Evolutionary conservation across 2,329 filamentous ascomycete genomes (phyloP).

Genomic region (Trichoderma sp.): DNA sequence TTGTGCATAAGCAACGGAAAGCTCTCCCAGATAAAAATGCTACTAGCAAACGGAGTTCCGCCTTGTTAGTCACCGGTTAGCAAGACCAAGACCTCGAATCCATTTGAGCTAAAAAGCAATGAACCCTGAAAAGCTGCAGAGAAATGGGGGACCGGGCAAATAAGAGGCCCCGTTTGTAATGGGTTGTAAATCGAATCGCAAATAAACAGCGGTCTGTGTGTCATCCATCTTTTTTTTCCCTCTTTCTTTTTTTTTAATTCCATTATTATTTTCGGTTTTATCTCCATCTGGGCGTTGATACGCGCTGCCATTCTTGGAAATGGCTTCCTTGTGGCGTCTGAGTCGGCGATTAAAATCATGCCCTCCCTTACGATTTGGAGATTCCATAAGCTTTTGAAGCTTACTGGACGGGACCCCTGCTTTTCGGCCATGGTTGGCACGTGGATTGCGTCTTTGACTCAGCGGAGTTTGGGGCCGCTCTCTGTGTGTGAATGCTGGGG

Average conservation of each 20-base stretch:
- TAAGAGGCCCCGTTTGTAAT: background rate
- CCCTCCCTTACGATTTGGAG: background rate
- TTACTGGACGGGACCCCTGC: conserved; percentile 13
- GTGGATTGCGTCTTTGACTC: conserved; percentile 3
- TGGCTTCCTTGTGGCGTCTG: background rate
- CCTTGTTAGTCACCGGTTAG: background rate
- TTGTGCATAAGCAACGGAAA: background rate
- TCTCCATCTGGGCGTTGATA: background rate
- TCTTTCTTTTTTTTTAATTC: background rate
- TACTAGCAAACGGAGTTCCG: background rate
- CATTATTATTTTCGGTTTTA: background rate
- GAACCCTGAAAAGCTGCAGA: background rate
- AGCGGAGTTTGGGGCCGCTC: background rate
- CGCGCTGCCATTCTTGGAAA: background rate
- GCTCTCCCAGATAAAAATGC: background rate
- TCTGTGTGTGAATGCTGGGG: background rate
- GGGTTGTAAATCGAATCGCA: background rate
- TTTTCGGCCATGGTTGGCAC: conserved; percentile 2
- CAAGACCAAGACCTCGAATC: background rate
- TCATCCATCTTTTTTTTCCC: background rate
- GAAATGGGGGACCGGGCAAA: background rate
- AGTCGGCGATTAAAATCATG: background rate
- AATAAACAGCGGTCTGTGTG: background rate
- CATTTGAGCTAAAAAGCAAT: background rate
- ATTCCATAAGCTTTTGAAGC: conserved; percentile 4